A percentile compares a stretch with the other conserved stretches of the same genome.
Conservation (phyloP, 495 filamentous ascomycete genomes). For the Penicillium manginii region DNA sequence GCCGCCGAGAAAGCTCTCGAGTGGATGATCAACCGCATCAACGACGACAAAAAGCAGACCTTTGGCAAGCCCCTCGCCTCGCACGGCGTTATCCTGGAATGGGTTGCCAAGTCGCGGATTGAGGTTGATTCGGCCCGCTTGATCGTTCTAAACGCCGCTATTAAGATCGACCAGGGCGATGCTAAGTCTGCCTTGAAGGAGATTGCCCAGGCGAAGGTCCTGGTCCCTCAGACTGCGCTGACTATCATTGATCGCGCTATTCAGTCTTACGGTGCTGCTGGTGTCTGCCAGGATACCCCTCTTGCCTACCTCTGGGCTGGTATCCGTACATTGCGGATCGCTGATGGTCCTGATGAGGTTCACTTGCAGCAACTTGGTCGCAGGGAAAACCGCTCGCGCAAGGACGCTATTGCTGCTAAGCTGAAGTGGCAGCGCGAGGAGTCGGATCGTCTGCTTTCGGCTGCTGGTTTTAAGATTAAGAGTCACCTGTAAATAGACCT, state of each 20-base stretch:
- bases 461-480: constrained; percentile 58
- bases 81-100: constrained; percentile 91
- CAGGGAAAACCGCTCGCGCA: constrained; percentile 75
- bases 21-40: constrained; percentile 87
- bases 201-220: constrained; percentile 86
- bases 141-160: constrained; percentile 85
- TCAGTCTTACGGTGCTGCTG: constrained; percentile 82
- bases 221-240: constrained; percentile 76
- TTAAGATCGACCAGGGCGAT: constrained; percentile 82
- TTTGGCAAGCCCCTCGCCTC: constrained; percentile 80
- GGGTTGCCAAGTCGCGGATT: constrained; percentile 86
- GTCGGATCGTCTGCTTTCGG: constrained; percentile 66
- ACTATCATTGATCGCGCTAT: constrained; percentile 85
- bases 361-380: constrained; percentile 89
- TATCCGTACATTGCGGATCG: constrained; percentile 80
- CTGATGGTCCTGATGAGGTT: constrained; percentile 92
- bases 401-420: constrained; percentile 62
- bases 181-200: constrained; percentile 81
- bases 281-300: constrained; percentile 89
- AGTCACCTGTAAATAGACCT: constrained; percentile 38
- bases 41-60: constrained; percentile 82
- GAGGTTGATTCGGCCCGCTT: constrained; percentile 89
- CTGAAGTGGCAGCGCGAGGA: constrained; percentile 66
- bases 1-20: constrained; percentile 83
- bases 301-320: constrained; percentile 85